These are phyloP conservation scores for Dothideomycetes sp. DNA, from an alignment of 2,329 filamentous ascomycete genomes.

Conservation along the genomic window DNA sequence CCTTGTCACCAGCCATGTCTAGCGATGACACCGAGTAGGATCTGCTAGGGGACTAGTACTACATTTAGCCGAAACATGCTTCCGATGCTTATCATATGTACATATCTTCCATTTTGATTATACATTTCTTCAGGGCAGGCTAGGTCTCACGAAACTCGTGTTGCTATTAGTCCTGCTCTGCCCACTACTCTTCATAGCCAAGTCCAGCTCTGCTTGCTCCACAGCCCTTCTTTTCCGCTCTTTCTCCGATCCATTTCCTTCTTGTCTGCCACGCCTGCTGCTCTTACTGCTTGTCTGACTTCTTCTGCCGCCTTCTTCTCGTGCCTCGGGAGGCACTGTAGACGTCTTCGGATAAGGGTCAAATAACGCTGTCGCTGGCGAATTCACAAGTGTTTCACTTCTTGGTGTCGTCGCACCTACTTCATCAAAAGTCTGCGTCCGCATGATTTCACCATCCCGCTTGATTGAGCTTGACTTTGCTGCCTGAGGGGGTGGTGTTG, in stretches of 20 bases:
- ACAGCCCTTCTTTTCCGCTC: slow-evolving; percentile 20
- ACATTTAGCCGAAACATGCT: too few relatives aligned
- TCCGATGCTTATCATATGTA: too few relatives aligned
- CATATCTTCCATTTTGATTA: too few relatives aligned
- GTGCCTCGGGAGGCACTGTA: background rate
- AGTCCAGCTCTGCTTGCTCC: slow-evolving; percentile 20
- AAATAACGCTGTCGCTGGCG: background rate
- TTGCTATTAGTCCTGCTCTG: slow-evolving; percentile 12
- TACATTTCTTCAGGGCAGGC: too few relatives aligned
- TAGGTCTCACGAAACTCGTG: too few relatives aligned
- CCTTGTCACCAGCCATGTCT: too few relatives aligned
- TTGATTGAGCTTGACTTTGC: background rate
- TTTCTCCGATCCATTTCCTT: slow-evolving; percentile 20
- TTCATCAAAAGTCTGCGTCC: background rate
- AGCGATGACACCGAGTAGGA: too few relatives aligned
- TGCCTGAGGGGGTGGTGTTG: background rate
- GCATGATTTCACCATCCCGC: background rate
- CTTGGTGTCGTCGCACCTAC: background rate
- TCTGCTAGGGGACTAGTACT: too few relatives aligned
- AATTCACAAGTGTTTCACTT: too few relatives aligned
- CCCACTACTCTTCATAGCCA: slow-evolving; percentile 9
- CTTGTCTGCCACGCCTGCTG: slow-evolving; percentile 7
- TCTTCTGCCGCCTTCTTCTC: slow-evolving; percentile 14
- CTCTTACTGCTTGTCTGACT: slow-evolving; percentile 9
- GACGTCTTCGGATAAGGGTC: background rate